Evolutionary conservation across 129 eudicot genomes (phyloP), one percentile per base, ranked within the genome.

Genomic region (Lactuca saligna): DNA sequence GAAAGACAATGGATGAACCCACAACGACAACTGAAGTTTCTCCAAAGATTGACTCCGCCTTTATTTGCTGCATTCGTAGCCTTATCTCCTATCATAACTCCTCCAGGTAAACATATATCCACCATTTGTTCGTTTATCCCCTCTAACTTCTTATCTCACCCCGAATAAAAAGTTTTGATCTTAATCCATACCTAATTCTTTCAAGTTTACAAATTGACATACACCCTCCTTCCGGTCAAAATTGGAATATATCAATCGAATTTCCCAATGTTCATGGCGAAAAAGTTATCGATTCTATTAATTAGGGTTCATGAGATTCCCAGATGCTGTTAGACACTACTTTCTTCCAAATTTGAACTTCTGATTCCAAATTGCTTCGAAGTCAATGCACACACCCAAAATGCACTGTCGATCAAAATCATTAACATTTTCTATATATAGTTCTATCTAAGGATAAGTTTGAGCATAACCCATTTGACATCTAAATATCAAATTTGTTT

Each of bases 21-120:
- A 54, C 73, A 70, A 7, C 66, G 66, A 56, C 53, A 80, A 15
- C 61, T 74, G 59, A 86, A 86, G 68, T 55, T 88, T 46, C n/a
- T 86, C 38, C 73, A 77, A 65, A 64, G 62, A 70, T 78, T 85
- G 71, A 86, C 76, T 54, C 82, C 92, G 55, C 79, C 90, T 34
- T 38, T 87, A 38, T 32, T 91, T 72, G 88, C 91, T 68, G 83
- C 90, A 15, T 53, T 82, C 39, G 64, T 91, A 42, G 82, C 94
- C 85, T 76, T 91, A 69, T 82, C 89, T 80, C 90, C 96, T 38
- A 38, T 85, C 57, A 29, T 66, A 78, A 66, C 55, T 42, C 82
- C 96, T 14, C 82, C 94, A 58, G 86, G 96, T 80, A 35, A 62
- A 56, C 16, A 20, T 7, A 54, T 54, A 33, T 7, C 34, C 53